Evolutionary conservation across 2,329 filamentous ascomycete genomes (phyloP).

Genomic region (Hymenoscyphus infarciens): DNA sequence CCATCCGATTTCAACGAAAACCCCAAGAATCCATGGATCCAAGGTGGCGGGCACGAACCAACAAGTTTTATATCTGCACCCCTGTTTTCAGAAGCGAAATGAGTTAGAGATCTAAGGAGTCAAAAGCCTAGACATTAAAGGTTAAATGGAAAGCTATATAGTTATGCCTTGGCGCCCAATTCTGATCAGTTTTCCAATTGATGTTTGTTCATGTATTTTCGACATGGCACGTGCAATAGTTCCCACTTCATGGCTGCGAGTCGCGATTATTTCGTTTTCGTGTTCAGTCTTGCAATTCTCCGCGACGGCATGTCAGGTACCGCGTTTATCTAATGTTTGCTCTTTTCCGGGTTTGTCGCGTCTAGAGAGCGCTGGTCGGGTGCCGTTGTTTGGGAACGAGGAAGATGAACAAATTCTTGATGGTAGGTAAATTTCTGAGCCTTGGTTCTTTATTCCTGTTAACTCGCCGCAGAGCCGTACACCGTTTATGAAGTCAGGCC

Average conservation of each 20-base stretch:
- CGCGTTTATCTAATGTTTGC: neutral
- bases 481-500: constrained; percentile 30
- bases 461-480: neutral
- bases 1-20: too few relatives aligned
- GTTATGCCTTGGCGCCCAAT: neutral
- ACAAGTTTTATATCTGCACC: constrained; percentile 1
- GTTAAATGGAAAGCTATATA: neutral
- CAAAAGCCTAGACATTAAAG: neutral
- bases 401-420: neutral
- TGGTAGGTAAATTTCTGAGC: neutral
- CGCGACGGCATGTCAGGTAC: neutral
- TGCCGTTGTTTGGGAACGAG: neutral
- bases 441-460: neutral
- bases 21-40: neutral
- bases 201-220: neutral
- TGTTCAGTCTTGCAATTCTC: neutral
- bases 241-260: neutral
- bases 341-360: neutral
- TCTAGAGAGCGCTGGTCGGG: neutral
- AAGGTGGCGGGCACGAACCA: neutral
- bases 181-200: too few relatives aligned
- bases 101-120: neutral
- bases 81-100: neutral
- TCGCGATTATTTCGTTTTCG: neutral
- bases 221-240: neutral